Evolutionary conservation across 768 basidiomycete genomes (phyloP), one percentile per base, ranked within the genome.

Genomic region (Boletus reticulatus): DNA sequence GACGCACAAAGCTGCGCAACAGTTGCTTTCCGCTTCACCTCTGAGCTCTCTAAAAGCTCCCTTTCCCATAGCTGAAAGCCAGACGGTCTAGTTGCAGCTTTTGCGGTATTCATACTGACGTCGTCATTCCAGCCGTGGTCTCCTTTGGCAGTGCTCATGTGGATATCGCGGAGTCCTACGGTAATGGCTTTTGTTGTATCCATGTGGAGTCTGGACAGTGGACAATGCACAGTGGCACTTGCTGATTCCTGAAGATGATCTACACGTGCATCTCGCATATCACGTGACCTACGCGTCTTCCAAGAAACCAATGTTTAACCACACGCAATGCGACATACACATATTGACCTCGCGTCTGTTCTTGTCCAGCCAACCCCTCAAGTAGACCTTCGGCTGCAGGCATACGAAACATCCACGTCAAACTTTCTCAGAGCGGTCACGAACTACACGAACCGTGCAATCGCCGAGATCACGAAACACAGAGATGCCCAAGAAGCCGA

Each of bases 21-120:
- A 2, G 95, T 98, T 2, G 96, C 90, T 72, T 99, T 98, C 52
- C 97, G 83, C 71, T 84, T 92, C 50, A 98, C 88, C 71, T 98
- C 97, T 14, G 86, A 71, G 56, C 84, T 94, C 38, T 91, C 87
- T 43, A 97, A 67, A 36, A 97, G 76, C 62, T 93, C 88, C 59
- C 80, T 82, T 73, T 99, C 94, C 93, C 94, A 94, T 19, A 86
- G 71, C 69, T 91, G 78, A 10, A 79, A 81, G 14, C 76, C 78
- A 1, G 65, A 60, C 43, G 78, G 76, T 63, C 81, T 90, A 3
- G 78, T 72, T 7, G 61, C 68, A 22, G 62, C 63, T 27, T 67
- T 69, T 16, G 63, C 42, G 13, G 79, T 72, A 37, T 86, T 81
- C 89, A 90, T 91, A 55, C 73, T 74, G 64, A 88, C 77, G 69